Conservation (phyloP, 495 filamentous ascomycete species). For the Aspergillus indologenus region DNA sequence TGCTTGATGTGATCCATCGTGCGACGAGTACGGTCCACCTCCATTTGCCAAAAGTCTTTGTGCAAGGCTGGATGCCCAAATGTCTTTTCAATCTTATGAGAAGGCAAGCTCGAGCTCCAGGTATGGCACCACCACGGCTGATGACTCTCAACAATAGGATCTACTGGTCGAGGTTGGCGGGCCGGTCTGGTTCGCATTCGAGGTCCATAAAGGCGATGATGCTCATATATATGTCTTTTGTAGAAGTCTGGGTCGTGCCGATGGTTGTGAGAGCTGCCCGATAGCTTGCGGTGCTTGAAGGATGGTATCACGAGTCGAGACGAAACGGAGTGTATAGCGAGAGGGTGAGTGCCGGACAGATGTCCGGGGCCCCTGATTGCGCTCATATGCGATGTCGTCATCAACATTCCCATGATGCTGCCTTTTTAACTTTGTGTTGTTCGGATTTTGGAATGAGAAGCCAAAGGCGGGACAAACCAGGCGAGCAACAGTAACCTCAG, state of each 20-base stretch:
- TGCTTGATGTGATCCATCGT: constrained; percentile 34
- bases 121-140: constrained; percentile 13
- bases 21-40: constrained; percentile 21
- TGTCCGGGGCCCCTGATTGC: constrained; percentile 2
- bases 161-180: constrained; percentile 8
- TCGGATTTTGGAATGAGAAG: no score
- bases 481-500: neutral
- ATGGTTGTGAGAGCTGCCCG: neutral
- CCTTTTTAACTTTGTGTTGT: no score
- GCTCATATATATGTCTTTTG: constrained; percentile 15
- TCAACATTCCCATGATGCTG: neutral
- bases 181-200: constrained; percentile 14
- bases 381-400: neutral
- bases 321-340: neutral
- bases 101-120: constrained; percentile 5
- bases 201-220: constrained; percentile 15
- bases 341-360: neutral
- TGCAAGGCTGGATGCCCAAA: neutral
- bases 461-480: no score
- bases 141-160: constrained; percentile 4
- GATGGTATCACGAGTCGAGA: neutral
- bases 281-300: constrained; percentile 7
- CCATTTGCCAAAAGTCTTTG: constrained; percentile 18
- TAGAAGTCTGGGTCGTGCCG: constrained; percentile 1
- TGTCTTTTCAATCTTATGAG: constrained; percentile 17